Percentiles rank a stretch among this genome's conserved stretches.
phyloP scores from a whole-genome alignment of 2,329 filamentous ascomycete genomes.

The Talaromyces verruculosus region DNA sequence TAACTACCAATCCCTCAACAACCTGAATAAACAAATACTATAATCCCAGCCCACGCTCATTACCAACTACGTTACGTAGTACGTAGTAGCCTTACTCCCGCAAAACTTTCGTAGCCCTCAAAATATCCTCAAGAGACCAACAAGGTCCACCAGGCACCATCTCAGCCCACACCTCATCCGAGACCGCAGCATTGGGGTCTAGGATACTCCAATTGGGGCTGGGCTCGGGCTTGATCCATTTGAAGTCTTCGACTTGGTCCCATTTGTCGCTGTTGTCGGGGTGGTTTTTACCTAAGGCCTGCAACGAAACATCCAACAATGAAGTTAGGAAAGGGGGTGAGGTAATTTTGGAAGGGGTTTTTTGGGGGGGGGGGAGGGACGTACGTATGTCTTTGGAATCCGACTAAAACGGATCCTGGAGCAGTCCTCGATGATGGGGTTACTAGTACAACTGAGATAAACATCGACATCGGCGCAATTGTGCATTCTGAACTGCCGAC shows the following conservation, averaged over 20 bases:
- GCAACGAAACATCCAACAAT: too few relatives aligned
- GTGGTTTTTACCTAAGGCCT: constrained; percentile 36
- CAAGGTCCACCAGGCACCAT: constrained; percentile 64
- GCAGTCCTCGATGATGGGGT: constrained; percentile 94
- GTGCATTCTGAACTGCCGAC: constrained; percentile 91
- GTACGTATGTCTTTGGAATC: constrained; percentile 68
- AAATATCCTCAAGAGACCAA: constrained; percentile 63
- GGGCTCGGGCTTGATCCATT: constrained; percentile 83
- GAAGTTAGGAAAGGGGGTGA: background rate
- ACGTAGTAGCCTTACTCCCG: constrained; percentile 21
- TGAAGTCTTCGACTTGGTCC: constrained; percentile 94
- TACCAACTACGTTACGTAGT: too few relatives aligned
- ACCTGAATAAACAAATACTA: background rate
- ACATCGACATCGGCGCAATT: constrained; percentile 77
- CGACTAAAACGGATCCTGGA: constrained; percentile 73
- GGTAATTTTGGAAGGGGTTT: background rate
- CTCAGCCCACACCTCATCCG: constrained; percentile 66
- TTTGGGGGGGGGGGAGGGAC: constrained; percentile 34
- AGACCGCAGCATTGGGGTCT: constrained; percentile 58
- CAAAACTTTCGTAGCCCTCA: constrained; percentile 46
- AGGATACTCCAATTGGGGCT: constrained; percentile 87
- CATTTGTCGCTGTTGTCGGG: constrained; percentile 63
- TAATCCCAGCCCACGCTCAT: background rate
- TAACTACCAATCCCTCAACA: background rate
- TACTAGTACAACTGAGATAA: constrained; percentile 76